A percentile compares a stretch with the other conserved stretches of the same genome.
phyloP scores from a whole-genome alignment of 2,329 filamentous ascomycete species.

The Byssochlamys sp. region DNA sequence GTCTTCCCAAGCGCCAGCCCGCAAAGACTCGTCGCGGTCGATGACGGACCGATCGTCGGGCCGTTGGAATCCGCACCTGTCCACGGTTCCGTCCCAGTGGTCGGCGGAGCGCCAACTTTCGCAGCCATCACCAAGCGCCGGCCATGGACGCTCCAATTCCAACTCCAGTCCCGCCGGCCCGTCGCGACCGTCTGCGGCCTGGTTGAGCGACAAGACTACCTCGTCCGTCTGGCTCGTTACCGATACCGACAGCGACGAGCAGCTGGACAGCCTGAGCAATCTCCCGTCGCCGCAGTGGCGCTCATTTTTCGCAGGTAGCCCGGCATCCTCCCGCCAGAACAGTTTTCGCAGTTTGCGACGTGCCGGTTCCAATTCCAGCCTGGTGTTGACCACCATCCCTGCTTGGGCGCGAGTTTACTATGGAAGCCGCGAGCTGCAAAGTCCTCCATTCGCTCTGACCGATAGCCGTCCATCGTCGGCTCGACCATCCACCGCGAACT shows the following conservation, averaged over 20 bases:
- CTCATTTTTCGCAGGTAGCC: slow-evolving; percentile 28
- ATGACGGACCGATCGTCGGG: slow-evolving; percentile 25
- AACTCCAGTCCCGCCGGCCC: slow-evolving; percentile 9
- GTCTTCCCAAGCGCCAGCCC: slow-evolving; percentile 16
- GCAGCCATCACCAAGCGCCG: slow-evolving; percentile 13
- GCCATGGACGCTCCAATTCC: slow-evolving; percentile 8
- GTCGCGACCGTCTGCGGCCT: slow-evolving; percentile 16
- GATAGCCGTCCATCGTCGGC: slow-evolving; percentile 23
- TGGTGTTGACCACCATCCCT: slow-evolving; percentile 35
- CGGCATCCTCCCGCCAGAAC: slow-evolving; percentile 35
- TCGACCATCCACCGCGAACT: slow-evolving; percentile 22
- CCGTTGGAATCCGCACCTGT: slow-evolving; percentile 35
- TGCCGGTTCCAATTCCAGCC: slow-evolving; percentile 37
- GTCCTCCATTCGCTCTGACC: slow-evolving; percentile 31
- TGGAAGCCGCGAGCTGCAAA: slow-evolving; percentile 48
- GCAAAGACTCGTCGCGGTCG: slow-evolving; percentile 18
- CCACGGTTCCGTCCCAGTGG: slow-evolving; percentile 36
- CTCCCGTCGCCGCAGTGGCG: slow-evolving; percentile 23
- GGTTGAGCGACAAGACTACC: slow-evolving; percentile 14
- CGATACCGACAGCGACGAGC: slow-evolving; percentile 24
- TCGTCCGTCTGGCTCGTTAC: slow-evolving; percentile 29
- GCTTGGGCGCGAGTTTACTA: slow-evolving; percentile 57
- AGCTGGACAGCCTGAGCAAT: slow-evolving; percentile 26
- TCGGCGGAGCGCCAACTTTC: slow-evolving; percentile 25
- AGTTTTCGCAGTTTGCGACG: slow-evolving; percentile 27